Conservation (phyloP, 306 rosid species). For the Myrica gale region DNA sequence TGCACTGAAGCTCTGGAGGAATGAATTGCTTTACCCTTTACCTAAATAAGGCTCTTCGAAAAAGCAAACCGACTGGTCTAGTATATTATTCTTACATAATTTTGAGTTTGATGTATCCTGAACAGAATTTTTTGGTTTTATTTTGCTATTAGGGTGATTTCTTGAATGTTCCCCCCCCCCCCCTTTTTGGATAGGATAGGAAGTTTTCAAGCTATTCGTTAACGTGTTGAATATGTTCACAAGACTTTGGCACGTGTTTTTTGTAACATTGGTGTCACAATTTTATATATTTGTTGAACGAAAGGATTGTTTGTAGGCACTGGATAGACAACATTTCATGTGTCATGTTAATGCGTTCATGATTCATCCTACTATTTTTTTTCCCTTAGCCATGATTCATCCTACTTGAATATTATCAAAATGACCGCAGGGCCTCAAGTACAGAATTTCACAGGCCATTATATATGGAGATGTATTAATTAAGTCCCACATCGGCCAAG, state of each 20-base stretch:
- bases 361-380: too few species aligned
- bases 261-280: constrained; percentile 8
- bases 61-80: constrained; percentile 27
- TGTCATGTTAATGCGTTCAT: too few species aligned
- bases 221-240: constrained; percentile 20
- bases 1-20: constrained; percentile 38
- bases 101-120: constrained; percentile 26
- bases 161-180: constrained; percentile 16
- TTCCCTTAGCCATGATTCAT: too few species aligned
- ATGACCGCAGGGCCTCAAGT: not conserved
- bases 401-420: too few species aligned
- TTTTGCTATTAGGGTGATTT: constrained; percentile 29
- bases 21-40: constrained; percentile 28
- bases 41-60: constrained; percentile 24
- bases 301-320: constrained; percentile 12
- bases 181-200: not conserved
- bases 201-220: constrained; percentile 20
- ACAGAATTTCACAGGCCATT: too few species aligned
- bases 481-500: too few species aligned
- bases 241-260: not conserved
- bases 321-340: not conserved
- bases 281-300: constrained; percentile 5
- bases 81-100: constrained; percentile 29
- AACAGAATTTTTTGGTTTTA: not conserved
- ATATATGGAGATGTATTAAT: too few species aligned